phyloP scores from a whole-genome alignment of 139 green algal species.

The Chlamydomonas incerta region DNA sequence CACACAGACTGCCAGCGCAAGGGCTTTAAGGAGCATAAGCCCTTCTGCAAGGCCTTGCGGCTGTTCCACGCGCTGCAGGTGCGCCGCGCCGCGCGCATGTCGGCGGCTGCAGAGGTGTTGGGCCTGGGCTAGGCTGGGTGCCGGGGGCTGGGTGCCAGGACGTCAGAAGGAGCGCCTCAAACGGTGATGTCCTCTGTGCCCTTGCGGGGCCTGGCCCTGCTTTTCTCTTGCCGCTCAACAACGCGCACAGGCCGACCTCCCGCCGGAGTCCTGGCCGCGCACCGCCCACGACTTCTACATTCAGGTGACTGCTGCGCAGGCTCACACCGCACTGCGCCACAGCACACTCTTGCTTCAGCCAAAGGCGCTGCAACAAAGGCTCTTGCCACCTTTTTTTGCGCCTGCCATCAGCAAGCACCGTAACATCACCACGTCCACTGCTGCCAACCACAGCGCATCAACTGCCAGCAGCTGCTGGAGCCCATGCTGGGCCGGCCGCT shows the following conservation, averaged over 20 bases:
- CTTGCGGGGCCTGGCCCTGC: too few species aligned
- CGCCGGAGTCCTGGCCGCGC: conserved; percentile 5
- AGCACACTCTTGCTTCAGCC: too few species aligned
- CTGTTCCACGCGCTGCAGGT: conserved; percentile 23
- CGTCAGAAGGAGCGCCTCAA: too few species aligned
- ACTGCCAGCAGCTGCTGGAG: conserved; percentile 14
- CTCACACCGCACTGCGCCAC: neutral
- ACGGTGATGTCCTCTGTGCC: too few species aligned
- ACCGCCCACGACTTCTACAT: conserved; percentile 24
- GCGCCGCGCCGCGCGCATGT: too few species aligned
- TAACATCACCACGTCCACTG: too few species aligned
- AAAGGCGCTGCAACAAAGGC: too few species aligned
- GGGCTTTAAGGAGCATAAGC: conserved; percentile 36
- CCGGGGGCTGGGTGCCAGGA: too few species aligned
- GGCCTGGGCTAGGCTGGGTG: neutral
- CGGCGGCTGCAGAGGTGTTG: too few species aligned
- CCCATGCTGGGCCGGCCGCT: conserved; percentile 32
- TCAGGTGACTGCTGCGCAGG: neutral
- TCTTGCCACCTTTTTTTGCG: too few species aligned
- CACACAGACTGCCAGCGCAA: neutral
- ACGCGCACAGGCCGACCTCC: conserved; percentile 22
- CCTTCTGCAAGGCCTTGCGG: conserved; percentile 20
- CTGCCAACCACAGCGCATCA: conserved; percentile 26
- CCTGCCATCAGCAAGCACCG: too few species aligned
- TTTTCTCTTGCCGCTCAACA: too few species aligned